phyloP scores from a whole-genome alignment of 352 stramenopile genomes.

The Globisporangium parvum region DNA sequence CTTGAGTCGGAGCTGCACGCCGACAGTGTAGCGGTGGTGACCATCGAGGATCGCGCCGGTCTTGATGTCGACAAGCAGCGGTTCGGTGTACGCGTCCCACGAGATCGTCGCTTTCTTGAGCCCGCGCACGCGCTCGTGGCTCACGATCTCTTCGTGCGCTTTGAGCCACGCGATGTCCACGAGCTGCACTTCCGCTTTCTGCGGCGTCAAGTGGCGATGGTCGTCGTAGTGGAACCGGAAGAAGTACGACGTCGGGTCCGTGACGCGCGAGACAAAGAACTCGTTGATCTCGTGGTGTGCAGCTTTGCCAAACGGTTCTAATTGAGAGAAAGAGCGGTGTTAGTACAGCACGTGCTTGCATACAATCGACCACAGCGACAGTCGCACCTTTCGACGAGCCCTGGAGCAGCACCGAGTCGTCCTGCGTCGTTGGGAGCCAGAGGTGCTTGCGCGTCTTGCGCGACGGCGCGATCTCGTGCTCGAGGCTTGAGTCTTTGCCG shows the following conservation, averaged over 20 bases:
- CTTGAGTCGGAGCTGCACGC: conserved; percentile 57
- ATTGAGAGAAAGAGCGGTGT: not conserved
- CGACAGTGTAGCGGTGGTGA: conserved; percentile 81
- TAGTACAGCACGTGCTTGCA: not conserved
- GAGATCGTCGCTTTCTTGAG: conserved; percentile 71
- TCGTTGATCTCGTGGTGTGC: conserved; percentile 44
- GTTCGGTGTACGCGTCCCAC: conserved; percentile 80
- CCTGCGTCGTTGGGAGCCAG: conserved; percentile 69
- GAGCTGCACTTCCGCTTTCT: conserved; percentile 77
- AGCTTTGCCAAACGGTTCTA: conserved; percentile 8
- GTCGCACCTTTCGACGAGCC: conserved; percentile 18
- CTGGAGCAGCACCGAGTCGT: conserved; percentile 61
- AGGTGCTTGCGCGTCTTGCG: conserved; percentile 62
- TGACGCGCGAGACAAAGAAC: conserved; percentile 78
- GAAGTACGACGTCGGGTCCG: conserved; percentile 84
- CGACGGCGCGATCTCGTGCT: conserved; percentile 59
- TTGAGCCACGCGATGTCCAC: conserved; percentile 82
- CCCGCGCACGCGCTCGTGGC: conserved; percentile 65
- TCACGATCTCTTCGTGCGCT: conserved; percentile 81
- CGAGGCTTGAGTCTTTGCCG: conserved; percentile 39
- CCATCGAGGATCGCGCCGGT: conserved; percentile 79
- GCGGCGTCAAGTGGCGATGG: conserved; percentile 46
- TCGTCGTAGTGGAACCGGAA: conserved; percentile 79
- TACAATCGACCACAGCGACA: not conserved
- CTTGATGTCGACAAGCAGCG: conserved; percentile 72